Base-by-base conservation (phyloP, 2,329 filamentous ascomycete genomes). In the Venturia effusa region DNA sequence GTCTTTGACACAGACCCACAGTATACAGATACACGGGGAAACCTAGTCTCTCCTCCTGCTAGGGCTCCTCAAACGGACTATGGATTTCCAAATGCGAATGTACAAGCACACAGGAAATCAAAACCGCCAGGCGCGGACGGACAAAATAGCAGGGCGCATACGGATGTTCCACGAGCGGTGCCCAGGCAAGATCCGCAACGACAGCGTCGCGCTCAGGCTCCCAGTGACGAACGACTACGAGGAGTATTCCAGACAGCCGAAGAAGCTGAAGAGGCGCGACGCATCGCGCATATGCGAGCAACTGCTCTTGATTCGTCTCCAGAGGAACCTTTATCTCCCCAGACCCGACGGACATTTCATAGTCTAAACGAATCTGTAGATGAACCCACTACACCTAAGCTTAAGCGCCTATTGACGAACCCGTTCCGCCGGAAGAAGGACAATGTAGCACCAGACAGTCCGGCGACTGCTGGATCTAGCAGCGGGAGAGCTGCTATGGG, bases 1-100 rank as follows among this genome's bases (percentile, higher is more conserved):
- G 60, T 62, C n/a, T 62, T 62, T 48, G 60, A 62, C 51, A 11
- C 41, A 51, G 60, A 62, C 17, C 60, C 41, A 45, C 41, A n/a
- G n/a, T 62, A 62, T 19, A 48, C 43, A 13, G 60, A 62, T 32
- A 57, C 51, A 17, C 51, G 30, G 8, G 51, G 51, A 7, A 57
- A 57, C 5, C 51, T 22, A 3, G 51, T 57, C 15, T 57, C 51
- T 4, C 51, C 51, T 57, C 51, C 51, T 34, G 51, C n/a, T 19
- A 57, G 27, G 51, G 15, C 51, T 57, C 27, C 7, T 11, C 27
- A 34, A 24, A 24, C 51, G 11, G 30, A 34, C 51, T 57, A 57
- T 13, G 51, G 51, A 19, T 57, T 57, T 57, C 51, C 51, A 17
- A n/a, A 34, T 34, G 24, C 27, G 22, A 34, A 4, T 34, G 30